Evolutionary conservation across 2,329 filamentous ascomycete species (phyloP).

Genomic region (Epichloe hybrida): DNA sequence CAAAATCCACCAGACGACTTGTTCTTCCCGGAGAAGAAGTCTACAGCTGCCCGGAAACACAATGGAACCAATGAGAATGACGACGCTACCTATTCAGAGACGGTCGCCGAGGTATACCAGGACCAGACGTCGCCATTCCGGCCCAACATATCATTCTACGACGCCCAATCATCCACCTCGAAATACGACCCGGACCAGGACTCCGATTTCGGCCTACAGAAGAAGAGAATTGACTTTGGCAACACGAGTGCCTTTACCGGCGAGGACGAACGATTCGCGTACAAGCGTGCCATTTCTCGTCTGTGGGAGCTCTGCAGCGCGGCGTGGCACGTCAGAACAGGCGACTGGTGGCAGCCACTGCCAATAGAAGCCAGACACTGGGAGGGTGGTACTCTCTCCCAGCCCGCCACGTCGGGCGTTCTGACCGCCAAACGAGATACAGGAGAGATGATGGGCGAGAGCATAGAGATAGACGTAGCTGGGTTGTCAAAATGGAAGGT

Average conservation of each 20-base stretch:
- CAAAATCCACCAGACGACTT: conserved; percentile 55
- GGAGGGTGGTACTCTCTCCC: conserved; percentile 33
- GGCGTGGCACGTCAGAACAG: conserved; percentile 53
- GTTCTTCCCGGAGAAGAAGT: conserved; percentile 55
- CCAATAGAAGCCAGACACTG: conserved; percentile 50
- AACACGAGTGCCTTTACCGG: conserved; percentile 58
- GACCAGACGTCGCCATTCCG: conserved; percentile 65
- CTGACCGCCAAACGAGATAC: conserved; percentile 1
- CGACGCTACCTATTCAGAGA: conserved; percentile 30
- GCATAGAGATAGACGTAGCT: conserved; percentile 23
- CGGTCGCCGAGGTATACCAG: conserved; percentile 56
- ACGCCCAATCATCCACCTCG: conserved; percentile 29
- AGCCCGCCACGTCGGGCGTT: conserved; percentile 8
- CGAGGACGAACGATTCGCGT: conserved; percentile 71
- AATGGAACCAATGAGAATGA: conserved; percentile 11
- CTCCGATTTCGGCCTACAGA: conserved; percentile 35
- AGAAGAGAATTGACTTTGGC: conserved; percentile 47
- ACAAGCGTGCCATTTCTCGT: conserved; percentile 62
- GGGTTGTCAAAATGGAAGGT: conserved; percentile 26
- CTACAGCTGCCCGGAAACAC: conserved; percentile 3
- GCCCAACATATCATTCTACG: conserved; percentile 61
- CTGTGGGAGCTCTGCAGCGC: conserved; percentile 70
- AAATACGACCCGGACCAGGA: conserved; percentile 44
- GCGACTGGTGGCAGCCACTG: conserved; percentile 60
- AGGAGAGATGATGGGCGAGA: conserved; percentile 21